Evolutionary conservation across 192 early-diverging fungal species (phyloP).

Genomic region (Lobosporangium transversale): DNA sequence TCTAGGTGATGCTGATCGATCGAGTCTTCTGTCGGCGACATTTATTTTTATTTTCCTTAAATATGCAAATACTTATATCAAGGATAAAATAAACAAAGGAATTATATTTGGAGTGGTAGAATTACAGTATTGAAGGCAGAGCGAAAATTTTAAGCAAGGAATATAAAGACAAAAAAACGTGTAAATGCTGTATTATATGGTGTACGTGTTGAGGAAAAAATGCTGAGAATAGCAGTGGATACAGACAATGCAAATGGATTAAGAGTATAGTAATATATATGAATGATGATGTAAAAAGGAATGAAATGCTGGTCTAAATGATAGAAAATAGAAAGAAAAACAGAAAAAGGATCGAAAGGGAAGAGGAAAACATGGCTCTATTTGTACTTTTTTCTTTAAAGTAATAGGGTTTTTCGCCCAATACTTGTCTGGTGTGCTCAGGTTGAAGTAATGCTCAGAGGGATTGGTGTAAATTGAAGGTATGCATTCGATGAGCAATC

Average conservation of each 20-base stretch:
- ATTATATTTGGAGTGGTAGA: too few species aligned
- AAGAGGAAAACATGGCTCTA: not conserved
- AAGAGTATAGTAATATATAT: not conserved
- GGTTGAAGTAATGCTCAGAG: too few species aligned
- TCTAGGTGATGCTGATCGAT: not conserved
- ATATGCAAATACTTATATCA: too few species aligned
- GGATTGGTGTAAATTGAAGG: not conserved
- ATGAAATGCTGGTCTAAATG: not conserved
- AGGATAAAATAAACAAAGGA: too few species aligned
- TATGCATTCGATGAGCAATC: not conserved
- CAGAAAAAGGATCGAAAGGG: constrained; percentile 4
- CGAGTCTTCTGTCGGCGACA: constrained; percentile 11
- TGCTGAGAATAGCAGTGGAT: too few species aligned
- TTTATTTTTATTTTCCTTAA: not conserved
- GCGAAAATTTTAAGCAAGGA: not conserved
- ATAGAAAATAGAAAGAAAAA: not conserved
- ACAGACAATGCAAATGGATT: not conserved
- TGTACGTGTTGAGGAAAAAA: too few species aligned
- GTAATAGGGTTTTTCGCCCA: not conserved
- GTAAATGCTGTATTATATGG: not conserved
- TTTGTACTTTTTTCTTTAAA: constrained; percentile 23
- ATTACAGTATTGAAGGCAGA: not conserved
- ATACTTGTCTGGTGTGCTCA: not conserved
- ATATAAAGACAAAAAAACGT: not conserved
- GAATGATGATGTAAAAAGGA: not conserved